Conservation (phyloP, 176 grass and related monocot species). For the Canna indica region DNA sequence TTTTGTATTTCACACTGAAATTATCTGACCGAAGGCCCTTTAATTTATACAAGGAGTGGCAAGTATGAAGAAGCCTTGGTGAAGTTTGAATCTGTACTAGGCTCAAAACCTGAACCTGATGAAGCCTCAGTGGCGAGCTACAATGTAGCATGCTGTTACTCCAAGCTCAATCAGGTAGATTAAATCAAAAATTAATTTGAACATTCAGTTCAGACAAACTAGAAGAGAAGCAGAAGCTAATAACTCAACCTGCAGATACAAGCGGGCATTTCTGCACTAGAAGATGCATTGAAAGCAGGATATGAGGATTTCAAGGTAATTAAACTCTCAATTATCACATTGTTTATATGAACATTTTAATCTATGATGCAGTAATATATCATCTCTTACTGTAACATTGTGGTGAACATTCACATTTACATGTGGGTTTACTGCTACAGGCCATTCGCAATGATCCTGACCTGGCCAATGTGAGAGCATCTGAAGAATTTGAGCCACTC, state of each 20-base stretch:
- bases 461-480: conserved; percentile 54
- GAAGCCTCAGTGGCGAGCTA: conserved; percentile 76
- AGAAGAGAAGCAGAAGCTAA: background rate
- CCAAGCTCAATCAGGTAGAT: conserved; percentile 73
- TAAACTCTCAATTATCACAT: too few relatives aligned
- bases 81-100: conserved; percentile 87
- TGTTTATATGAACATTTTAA: background rate
- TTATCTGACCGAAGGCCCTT: conserved; percentile 17
- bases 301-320: conserved; percentile 92
- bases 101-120: conserved; percentile 55
- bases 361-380: background rate
- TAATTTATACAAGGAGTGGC: conserved; percentile 28
- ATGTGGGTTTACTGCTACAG: conserved; percentile 30
- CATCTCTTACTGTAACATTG: background rate
- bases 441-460: conserved; percentile 67
- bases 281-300: conserved; percentile 72
- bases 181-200: background rate
- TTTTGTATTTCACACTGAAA: background rate
- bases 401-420: background rate
- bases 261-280: conserved; percentile 72
- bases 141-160: conserved; percentile 94
- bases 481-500: conserved; percentile 41
- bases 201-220: background rate
- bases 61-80: conserved; percentile 88
- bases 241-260: conserved; percentile 33